Evolutionary conservation across 2,329 filamentous ascomycete genomes (phyloP), one percentile per base, ranked within the genome.

Genomic region (Ophiostoma perfectum): DNA sequence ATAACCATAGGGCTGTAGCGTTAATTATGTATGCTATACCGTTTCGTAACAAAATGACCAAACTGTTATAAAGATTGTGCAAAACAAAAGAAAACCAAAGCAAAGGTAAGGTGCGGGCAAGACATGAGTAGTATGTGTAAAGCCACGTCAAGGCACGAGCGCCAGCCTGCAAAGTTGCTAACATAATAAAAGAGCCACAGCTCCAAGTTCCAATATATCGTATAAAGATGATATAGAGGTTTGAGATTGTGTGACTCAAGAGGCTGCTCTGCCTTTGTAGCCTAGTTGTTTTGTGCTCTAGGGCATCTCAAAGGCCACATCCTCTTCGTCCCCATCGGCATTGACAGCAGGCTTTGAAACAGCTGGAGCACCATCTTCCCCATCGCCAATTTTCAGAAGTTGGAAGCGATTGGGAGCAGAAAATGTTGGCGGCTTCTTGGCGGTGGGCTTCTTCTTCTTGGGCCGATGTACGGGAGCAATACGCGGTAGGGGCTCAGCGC

Each of bases 391-490:
- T 60, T 82, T 80, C 11, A 91, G 80, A 68, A 88, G 74, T 65
- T 85, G 80, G 75, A 90, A 91, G 5, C 88, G 84, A 74, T 91
- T 91, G 67, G 80, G 75, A 67, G 80, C 75, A 14, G 79, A 74
- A 62, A 77, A 76, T 63, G 77, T 75, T 3, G 66, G 74, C 1
- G 66, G 39, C 72, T 78, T 81, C 70, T 78, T 80, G n/a, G 75
- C 71, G 12, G 72, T 70, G 11, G 73, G 65, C 27, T 72, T 73
- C 27, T 76, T 74, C 52, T 74, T 76, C 27, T 71, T 74, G 36
- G 71, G 65, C 66, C 73, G 70, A 72, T 76, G 60, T 73, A 71
- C 44, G 4, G 65, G 74, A 49, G 45, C 64, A 16, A 72, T 69
- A 8, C 68, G 68, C 58, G 80, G 76, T 64, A 89, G 76, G 0